Evolutionary conservation across 768 basidiomycete species (phyloP), one percentile per base, ranked within the genome.

Genomic region (Candolleomyces efflorescens): DNA sequence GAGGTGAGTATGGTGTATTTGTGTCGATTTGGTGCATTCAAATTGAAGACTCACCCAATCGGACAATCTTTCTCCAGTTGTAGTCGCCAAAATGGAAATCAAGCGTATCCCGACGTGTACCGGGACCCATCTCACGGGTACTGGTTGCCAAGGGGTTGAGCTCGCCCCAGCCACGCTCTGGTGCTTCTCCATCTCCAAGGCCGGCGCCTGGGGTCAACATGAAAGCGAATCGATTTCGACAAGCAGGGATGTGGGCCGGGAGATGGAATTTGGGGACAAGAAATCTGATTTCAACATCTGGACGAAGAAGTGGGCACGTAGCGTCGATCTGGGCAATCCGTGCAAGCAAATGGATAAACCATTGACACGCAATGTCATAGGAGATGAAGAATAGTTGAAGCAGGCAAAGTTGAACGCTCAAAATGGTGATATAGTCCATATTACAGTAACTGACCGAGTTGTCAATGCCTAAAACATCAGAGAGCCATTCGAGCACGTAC

Each of bases 61-160:
- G 38, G 3, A 62, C 36, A 0, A 63, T 50, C 47, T 72, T 73
- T 27, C 53, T 56, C 69, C 69, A 75, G 38, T 73, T 73, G 45
- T 61, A 64, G 37, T 65, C 60, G 0, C 60, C 65, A 54, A 69
- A 72, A 36, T 71, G 68, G 26, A 63, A 63, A 47, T 73, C 67
- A 0, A 74, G 37, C 0, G 58, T 63, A 20, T 72, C 68, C 0
- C 63, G 55, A 2, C 68, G 55, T 10, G 65, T 65, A 1, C 71
- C 71, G 6, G 70, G 69, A 11, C 73, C 73, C 75, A 77, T 76
- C 60, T 73, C 72, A 23, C 63, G 56, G 0, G 72, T 75, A 43
- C 71, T 71, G 3, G 54, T 17, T 5, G 72, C 65, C 0, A 67
- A 26, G 0, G 60, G 62, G 50, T 74, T 71, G 13, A 66, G 58